Percentiles rank a stretch among this genome's conserved stretches.
These are phyloP conservation scores for Cardamine occulta DNA, from an alignment of 345 rosid species.

Conservation along the genomic window DNA sequence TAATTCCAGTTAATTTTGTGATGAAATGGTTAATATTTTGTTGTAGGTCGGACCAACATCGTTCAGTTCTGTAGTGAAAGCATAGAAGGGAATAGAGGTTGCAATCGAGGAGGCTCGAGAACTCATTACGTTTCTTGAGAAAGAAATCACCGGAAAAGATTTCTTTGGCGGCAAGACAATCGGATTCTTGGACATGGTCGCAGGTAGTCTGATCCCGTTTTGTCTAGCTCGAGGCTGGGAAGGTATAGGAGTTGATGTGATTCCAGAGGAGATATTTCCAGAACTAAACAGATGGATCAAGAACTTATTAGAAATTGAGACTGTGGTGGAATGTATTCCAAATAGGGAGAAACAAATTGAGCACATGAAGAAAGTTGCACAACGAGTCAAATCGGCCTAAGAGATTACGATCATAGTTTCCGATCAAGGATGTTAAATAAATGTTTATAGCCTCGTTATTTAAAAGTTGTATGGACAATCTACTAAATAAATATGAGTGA, in stretches of 20 bases:
- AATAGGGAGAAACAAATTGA: too few species aligned
- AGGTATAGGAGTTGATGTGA: slow-evolving; percentile 31
- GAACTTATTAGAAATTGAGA: too few species aligned
- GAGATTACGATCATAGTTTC: too few species aligned
- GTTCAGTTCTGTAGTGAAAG: not conserved
- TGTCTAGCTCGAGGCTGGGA: slow-evolving; percentile 36
- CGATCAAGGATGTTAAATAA: too few species aligned
- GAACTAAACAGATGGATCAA: slow-evolving; percentile 23
- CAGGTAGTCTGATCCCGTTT: slow-evolving; percentile 33
- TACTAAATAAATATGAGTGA: slow-evolving; percentile 3
- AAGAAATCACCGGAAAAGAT: slow-evolving; percentile 36
- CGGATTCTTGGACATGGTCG: slow-evolving; percentile 46
- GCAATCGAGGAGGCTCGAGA: slow-evolving; percentile 35
- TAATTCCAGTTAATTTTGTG: not conserved
- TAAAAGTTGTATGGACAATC: not conserved
- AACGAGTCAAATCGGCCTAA: too few species aligned
- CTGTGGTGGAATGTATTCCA: too few species aligned
- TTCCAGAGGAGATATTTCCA: slow-evolving; percentile 33
- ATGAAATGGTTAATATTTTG: not conserved
- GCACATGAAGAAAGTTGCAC: too few species aligned
- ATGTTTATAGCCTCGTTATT: not conserved
- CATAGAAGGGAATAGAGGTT: slow-evolving; percentile 26
- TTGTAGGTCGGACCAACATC: slow-evolving; percentile 16
- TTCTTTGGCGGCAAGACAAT: slow-evolving; percentile 44
- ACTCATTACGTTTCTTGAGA: slow-evolving; percentile 32